These are phyloP conservation scores for Euptelea pleiosperma DNA, from an alignment of 164 flowering plant genomes.

Conservation along the genomic window DNA sequence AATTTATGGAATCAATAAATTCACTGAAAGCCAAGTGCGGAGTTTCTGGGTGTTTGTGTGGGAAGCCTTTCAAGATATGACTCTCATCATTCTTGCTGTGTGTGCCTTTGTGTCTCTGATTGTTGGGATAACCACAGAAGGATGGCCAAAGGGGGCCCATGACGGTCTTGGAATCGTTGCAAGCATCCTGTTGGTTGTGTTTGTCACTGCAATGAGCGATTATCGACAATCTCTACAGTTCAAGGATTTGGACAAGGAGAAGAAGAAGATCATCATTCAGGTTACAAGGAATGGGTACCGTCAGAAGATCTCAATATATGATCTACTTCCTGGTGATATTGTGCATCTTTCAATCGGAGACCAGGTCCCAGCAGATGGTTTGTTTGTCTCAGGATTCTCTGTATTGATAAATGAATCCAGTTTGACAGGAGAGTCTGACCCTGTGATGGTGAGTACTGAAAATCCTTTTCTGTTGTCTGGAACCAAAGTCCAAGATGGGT, in stretches of 20 bases:
- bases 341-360: conserved; percentile 93
- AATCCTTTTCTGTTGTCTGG: conserved; percentile 92
- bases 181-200: conserved; percentile 83
- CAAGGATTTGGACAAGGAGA: conserved; percentile 91
- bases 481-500: conserved; percentile 95
- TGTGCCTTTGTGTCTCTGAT: conserved; percentile 80
- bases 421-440: conserved; percentile 93
- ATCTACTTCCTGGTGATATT: conserved; percentile 86
- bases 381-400: conserved; percentile 83
- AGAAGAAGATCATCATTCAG: conserved; percentile 83
- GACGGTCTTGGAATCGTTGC: conserved; percentile 97
- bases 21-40: conserved; percentile 58
- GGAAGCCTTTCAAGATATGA: conserved; percentile 97
- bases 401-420: conserved; percentile 85
- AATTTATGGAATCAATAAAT: conserved; percentile 75
- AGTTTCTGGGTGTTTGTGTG: conserved; percentile 87
- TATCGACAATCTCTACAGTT: conserved; percentile 91
- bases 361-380: conserved; percentile 95
- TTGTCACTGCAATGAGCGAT: conserved; percentile 96
- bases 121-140: conserved; percentile 83
- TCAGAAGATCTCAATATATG: conserved; percentile 86
- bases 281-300: conserved; percentile 74
- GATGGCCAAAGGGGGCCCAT: conserved; percentile 98
- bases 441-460: conserved; percentile 46
- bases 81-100: conserved; percentile 83